Conservation (phyloP, 1,284 basidiomycete genomes). For the Gymnopus androsaceus region DNA sequence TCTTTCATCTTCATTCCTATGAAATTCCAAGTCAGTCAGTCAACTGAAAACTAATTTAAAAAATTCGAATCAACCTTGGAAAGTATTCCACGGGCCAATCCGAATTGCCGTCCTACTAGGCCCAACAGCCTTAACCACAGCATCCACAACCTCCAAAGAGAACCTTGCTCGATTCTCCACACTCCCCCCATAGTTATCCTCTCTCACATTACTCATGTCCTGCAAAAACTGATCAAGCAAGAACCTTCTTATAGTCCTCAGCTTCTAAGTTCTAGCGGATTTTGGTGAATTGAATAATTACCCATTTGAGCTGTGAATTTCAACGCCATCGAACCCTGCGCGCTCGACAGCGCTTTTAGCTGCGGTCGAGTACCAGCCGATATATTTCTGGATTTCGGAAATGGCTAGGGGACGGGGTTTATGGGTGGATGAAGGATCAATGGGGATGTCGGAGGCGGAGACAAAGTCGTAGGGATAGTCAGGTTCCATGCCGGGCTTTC, state of each 20-base stretch:
- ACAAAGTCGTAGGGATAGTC: conserved; percentile 24
- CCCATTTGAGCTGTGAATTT: no score
- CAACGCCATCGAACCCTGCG: no score
- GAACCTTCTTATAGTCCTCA: conserved; percentile 30
- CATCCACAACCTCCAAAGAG: conserved; percentile 44
- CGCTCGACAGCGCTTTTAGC: conserved; percentile 37
- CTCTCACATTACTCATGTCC: no score
- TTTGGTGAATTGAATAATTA: conserved; percentile 18
- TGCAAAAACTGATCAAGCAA: conserved; percentile 43
- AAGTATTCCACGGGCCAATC: conserved; percentile 41
- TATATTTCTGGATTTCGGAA: conserved; percentile 41
- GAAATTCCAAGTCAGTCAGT: no score
- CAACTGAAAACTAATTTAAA: not conserved
- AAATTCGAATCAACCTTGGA: conserved; percentile 23
- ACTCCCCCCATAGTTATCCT: conserved; percentile 60
- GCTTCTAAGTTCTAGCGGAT: not conserved
- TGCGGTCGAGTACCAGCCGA: conserved; percentile 31
- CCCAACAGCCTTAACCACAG: conserved; percentile 27
- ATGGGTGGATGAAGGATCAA: conserved; percentile 24
- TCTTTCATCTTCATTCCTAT: no score
- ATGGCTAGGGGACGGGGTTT: conserved; percentile 33
- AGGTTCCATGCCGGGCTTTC: not conserved
- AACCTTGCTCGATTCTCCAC: conserved; percentile 57
- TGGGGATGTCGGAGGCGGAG: conserved; percentile 43
- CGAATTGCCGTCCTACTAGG: conserved; percentile 45